Conservation (phyloP, 768 basidiomycete species). For the Hirschioporus abietinus region DNA sequence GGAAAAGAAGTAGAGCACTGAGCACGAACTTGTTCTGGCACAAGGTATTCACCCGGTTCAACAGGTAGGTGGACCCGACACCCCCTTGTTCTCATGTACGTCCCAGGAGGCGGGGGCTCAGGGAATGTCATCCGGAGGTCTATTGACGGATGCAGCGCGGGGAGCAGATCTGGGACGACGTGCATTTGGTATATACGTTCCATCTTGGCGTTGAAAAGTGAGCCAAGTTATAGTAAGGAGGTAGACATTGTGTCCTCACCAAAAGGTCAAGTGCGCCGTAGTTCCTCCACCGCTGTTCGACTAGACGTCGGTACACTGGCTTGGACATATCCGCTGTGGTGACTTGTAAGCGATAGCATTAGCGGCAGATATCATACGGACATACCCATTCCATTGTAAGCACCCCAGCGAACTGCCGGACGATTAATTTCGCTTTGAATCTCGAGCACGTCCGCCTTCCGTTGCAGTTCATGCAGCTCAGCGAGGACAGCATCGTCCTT, state of each 20-base stretch:
- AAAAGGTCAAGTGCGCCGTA: conserved; percentile 80
- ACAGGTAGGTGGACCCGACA: conserved; percentile 36
- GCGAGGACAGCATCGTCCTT: conserved; percentile 22
- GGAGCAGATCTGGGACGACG: conserved; percentile 83
- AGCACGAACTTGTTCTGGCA: conserved; percentile 59
- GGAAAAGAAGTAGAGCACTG: background rate
- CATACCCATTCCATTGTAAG: conserved; percentile 74
- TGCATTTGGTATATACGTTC: conserved; percentile 89
- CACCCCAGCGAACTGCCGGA: conserved; percentile 77
- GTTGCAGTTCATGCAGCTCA: conserved; percentile 38
- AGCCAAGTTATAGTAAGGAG: background rate
- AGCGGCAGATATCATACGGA: conserved; percentile 12
- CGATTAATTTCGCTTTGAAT: conserved; percentile 80
- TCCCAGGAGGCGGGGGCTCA: conserved; percentile 25
- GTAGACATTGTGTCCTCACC: conserved; percentile 40
- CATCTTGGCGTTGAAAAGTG: conserved; percentile 50
- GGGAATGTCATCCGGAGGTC: conserved; percentile 67
- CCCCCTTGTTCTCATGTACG: conserved; percentile 21
- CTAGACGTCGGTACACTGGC: conserved; percentile 68
- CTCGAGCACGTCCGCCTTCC: conserved; percentile 56
- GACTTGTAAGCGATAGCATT: background rate
- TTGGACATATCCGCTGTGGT: conserved; percentile 59
- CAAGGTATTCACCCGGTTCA: conserved; percentile 66
- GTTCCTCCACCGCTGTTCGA: conserved; percentile 81
- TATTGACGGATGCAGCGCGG: conserved; percentile 61